Base-by-base conservation (phyloP, 106 monocot genomes). In the Dendrobium catenatum region DNA sequence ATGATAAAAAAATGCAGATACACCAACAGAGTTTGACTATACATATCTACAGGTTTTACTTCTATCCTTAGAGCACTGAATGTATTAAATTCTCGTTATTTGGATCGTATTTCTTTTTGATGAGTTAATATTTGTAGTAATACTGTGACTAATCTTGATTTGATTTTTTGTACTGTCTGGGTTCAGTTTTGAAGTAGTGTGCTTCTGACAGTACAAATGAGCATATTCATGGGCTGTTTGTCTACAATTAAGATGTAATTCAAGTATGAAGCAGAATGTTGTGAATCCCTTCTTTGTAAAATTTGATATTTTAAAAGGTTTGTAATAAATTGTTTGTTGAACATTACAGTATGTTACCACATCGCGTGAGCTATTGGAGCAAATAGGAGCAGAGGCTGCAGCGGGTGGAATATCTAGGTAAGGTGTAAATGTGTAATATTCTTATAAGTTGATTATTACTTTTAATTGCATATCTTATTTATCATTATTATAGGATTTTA, bases 1-100 rank as follows among this genome's bases (percentile, higher is more conserved):
- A 99, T 86, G 98, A 99, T 42, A 85, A 93, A 66, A 95, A 95
- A 88, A 87, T 87, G 81, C 91, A 91, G 82, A 86, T 95, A 55
- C 86, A 88, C 48, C 89, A 93, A 43, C 91, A 87, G 68, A 91
- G 91, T 85, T 82, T 77, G 56, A 67, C 83, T 31, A 95, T 99
- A 79, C 82, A 93, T 87, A 77, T 10, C 81, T 99, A 55, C 89
- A 95, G 98, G 98, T 99, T 77, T 4, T 78, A 20, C 68, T 56
- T 26, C 11, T 81, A 15, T 75, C n/a, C 16, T 79, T 76, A 0
- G n/a, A 73, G 24, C 16, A 19, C 13, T 43, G 3, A 74, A 20
- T 43, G 41, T 18, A 8, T 74, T 42, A 37, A 42, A 72, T 42
- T 20, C 43, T 20, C 43, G 3, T 74, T 42, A 41, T 74, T 20